Conservation (phyloP, 768 basidiomycete genomes). For the Podaxis mareebaensis region DNA sequence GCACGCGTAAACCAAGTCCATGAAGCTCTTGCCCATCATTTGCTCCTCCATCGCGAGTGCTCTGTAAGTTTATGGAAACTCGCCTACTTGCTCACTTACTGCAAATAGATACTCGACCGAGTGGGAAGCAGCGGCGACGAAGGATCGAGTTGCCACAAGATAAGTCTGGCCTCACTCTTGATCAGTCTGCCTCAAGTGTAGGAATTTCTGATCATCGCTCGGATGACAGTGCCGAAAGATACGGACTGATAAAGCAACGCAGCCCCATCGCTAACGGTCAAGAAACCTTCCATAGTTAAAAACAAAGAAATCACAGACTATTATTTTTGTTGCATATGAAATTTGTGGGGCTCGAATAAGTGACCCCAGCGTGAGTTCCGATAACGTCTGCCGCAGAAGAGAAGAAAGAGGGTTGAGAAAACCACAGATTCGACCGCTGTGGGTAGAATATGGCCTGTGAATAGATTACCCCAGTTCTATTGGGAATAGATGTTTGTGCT, state of each 20-base stretch:
- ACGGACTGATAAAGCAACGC: not conserved
- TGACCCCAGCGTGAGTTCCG: not conserved
- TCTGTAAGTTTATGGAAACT: not conserved
- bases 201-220: not conserved
- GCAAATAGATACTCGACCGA: not conserved
- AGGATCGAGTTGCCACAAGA: not conserved
- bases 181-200: not conserved
- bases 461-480: not conserved
- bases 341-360: not conserved
- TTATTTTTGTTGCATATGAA: not conserved
- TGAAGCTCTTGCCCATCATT: not conserved
- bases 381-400: not conserved
- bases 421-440: not conserved
- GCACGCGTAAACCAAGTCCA: not conserved
- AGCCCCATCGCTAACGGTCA: not conserved
- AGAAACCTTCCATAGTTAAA: not conserved
- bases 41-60: not conserved
- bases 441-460: not conserved
- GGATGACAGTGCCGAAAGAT: slow-evolving; percentile 1
- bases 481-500: not conserved
- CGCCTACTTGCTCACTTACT: not conserved
- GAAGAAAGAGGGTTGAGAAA: not conserved
- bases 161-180: not conserved
- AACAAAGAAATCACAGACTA: not conserved
- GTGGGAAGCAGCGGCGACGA: slow-evolving; percentile 1